Evolutionary conservation across 306 rosid species (phyloP), one percentile per base, ranked within the genome.

Genomic region (Rosa multiflora): DNA sequence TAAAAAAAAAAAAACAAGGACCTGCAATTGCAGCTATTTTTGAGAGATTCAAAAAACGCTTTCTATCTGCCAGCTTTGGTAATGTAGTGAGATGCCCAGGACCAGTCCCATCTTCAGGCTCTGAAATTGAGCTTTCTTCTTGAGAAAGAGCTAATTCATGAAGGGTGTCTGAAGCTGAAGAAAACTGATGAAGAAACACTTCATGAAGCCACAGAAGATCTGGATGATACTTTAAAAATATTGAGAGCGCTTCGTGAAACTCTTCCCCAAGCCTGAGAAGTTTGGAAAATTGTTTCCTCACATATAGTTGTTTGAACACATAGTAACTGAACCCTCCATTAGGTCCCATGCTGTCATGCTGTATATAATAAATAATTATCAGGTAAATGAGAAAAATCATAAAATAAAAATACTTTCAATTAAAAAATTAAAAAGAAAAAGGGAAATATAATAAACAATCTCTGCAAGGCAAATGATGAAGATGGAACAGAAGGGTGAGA

Each of bases 171-270:
- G 99, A 92, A 82, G 98, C 99, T 69, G 92, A 81, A 61, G 87
- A 86, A 87, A 91, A 95, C 61, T 90, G 97, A 80, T 90, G 91
- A 79, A 95, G 98, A 80, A 88, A 92, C 87, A 95, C 76, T 83
- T 92, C 93, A 78, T 95, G 99, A 84, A 95, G 98, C 99, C 99
- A 95, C 67, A 91, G 85, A 81, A 95, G 97, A 88, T 88, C 96
- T 40, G 84, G 90, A 75, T 91, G 96, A 79, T 88, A 94, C 90
- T 85, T 95, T 49, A 95, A 80, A 79, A 92, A 95, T 79, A 88
- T 85, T 48, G 90, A 90, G 66, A 95, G 82, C 67, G 93, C 98
- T 76, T 91, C 96, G 1, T 89, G 95, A 81, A 95, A 95, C 87
- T 95, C 99, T 88, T 95, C 98, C 51, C 99, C 99, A 51, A 95